Conservation (phyloP, 225 moss, liverwort and hornwort species). For the Takakia lepidozioides region DNA sequence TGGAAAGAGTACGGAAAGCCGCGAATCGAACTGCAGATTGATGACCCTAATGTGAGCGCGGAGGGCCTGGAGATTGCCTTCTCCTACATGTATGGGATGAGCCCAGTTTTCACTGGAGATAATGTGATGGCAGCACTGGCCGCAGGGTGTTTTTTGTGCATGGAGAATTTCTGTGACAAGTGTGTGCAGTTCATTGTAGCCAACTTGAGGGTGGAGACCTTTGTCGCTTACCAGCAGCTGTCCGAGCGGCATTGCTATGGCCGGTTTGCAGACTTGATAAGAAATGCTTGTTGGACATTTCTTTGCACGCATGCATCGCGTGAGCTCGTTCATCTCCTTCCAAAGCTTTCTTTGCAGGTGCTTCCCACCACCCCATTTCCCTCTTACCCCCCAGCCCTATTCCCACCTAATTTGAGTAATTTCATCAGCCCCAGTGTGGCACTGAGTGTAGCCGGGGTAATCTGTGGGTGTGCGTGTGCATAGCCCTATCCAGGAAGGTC, state of each 20-base stretch:
- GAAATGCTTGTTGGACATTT: constrained; percentile 48
- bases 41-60: constrained; percentile 40
- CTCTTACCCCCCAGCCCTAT: neutral
- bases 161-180: constrained; percentile 44
- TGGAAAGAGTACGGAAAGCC: constrained; percentile 42
- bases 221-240: constrained; percentile 34
- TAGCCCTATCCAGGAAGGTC: no score
- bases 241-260: constrained; percentile 46
- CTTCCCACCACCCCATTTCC: constrained; percentile 1
- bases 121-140: constrained; percentile 37
- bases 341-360: constrained; percentile 44
- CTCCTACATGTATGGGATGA: constrained; percentile 45
- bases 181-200: constrained; percentile 42
- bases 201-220: constrained; percentile 40
- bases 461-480: no score
- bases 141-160: constrained; percentile 38
- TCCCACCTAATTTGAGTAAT: no score
- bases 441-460: no score
- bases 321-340: constrained; percentile 33
- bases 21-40: constrained; percentile 46
- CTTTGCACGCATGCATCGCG: constrained; percentile 39
- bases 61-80: constrained; percentile 49
- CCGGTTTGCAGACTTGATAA: constrained; percentile 38
- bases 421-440: no score
- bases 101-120: constrained; percentile 23